phyloP scores from a whole-genome alignment of 2,329 filamentous ascomycete genomes.

The Albifimbria verrucaria region DNA sequence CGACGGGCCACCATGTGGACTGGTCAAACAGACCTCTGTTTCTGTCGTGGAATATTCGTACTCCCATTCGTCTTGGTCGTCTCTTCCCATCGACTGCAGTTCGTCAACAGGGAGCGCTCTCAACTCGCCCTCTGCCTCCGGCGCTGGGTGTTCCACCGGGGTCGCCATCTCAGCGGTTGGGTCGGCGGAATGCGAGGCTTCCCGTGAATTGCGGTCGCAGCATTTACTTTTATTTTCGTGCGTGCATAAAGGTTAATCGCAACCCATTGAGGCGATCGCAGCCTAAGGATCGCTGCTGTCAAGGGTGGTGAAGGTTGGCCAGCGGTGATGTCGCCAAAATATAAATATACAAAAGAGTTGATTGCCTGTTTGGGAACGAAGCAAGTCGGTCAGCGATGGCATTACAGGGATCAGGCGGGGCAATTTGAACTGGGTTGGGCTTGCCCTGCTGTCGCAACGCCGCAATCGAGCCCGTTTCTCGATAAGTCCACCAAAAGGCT shows the following conservation, averaged over 20 bases:
- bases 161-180: neutral
- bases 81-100: constrained; percentile 20
- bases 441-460: neutral
- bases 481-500: neutral
- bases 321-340: too few relatives aligned
- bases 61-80: constrained; percentile 61
- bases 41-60: constrained; percentile 65
- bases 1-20: too few relatives aligned
- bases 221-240: neutral
- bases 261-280: neutral
- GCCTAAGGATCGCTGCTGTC: neutral
- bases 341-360: neutral
- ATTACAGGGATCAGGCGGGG: constrained; percentile 26
- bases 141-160: neutral
- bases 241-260: neutral
- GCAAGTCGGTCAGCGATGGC: constrained; percentile 23
- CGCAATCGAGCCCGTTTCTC: neutral
- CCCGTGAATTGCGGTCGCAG: neutral
- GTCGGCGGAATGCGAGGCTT: neutral
- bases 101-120: constrained; percentile 25
- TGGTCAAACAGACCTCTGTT: constrained; percentile 57
- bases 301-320: too few relatives aligned
- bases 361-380: constrained; percentile 7
- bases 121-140: constrained; percentile 16
- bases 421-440: constrained; percentile 6